Conservation (phyloP, 202 grass and related monocot genomes). For the Saccharum hybrid region DNA sequence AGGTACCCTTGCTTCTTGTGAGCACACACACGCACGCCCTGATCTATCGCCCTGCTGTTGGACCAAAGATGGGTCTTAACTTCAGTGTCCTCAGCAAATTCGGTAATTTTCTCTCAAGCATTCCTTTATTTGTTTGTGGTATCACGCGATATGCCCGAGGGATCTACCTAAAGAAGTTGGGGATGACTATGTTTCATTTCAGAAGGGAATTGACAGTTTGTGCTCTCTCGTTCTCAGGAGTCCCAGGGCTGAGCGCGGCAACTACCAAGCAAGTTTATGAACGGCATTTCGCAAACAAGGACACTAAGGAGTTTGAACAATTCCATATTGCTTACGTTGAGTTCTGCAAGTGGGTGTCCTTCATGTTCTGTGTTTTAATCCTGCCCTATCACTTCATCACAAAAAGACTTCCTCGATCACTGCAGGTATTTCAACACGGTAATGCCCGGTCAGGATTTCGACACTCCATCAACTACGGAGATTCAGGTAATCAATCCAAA, state of each 20-base stretch:
- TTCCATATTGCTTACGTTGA: conserved; percentile 70
- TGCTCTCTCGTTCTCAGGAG: conserved; percentile 52
- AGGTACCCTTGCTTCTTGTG: conserved; percentile 24
- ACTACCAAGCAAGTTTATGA: conserved; percentile 55
- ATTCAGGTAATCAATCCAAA: conserved; percentile 45
- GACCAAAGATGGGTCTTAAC: conserved; percentile 63
- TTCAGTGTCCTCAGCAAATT: conserved; percentile 56
- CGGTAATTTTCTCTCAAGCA: conserved; percentile 44
- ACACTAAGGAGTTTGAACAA: background rate
- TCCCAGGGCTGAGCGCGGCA: conserved; percentile 40
- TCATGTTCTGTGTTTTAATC: conserved; percentile 7
- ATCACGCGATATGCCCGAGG: background rate
- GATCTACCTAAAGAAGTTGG: background rate
- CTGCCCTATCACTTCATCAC: background rate
- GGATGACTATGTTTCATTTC: background rate
- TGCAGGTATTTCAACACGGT: conserved; percentile 68
- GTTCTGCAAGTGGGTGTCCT: conserved; percentile 68
- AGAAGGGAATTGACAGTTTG: background rate
- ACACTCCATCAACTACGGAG: background rate
- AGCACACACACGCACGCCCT: conserved; percentile 17
- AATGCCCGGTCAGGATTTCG: conserved; percentile 78
- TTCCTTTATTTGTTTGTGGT: conserved; percentile 17
- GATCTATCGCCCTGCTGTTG: conserved; percentile 22
- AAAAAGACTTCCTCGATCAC: background rate
- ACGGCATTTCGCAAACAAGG: conserved; percentile 34